Percentiles rank a stretch among this genome's conserved stretches.
Evolutionary conservation across 2,329 filamentous ascomycete genomes (phyloP).

Genomic region (Fusarium guadeloupense): DNA sequence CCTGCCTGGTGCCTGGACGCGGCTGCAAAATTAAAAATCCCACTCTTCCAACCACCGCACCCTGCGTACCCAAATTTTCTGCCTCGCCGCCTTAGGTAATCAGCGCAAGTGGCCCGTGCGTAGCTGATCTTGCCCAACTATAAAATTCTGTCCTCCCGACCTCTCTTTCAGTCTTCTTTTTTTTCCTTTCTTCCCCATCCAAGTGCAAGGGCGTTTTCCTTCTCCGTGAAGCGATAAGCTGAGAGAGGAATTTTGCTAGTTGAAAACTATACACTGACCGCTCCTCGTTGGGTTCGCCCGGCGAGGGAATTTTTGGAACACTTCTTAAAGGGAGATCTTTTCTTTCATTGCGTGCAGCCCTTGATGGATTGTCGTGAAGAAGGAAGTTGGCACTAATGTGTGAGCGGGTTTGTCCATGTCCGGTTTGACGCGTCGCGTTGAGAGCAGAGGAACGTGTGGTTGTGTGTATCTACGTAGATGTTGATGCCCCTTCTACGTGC

Average conservation of each 20-base stretch:
- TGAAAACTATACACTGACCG: conserved; percentile 83
- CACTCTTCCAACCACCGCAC: conserved; percentile 28
- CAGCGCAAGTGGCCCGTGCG: conserved; percentile 23
- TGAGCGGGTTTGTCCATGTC: too few species aligned
- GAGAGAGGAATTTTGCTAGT: conserved; percentile 90
- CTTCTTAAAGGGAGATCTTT: conserved; percentile 42
- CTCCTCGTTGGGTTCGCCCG: conserved; percentile 73
- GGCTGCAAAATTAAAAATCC: conserved; percentile 8
- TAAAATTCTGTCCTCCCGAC: conserved; percentile 46
- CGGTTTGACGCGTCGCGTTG: background rate
- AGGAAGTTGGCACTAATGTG: conserved; percentile 39
- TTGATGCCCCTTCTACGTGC: too few species aligned
- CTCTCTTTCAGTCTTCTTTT: conserved; percentile 48
- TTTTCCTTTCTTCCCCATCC: conserved; percentile 61
- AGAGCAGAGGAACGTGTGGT: background rate
- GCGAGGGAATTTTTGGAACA: conserved; percentile 77
- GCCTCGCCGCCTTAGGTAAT: conserved; percentile 37
- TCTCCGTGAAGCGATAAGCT: conserved; percentile 69
- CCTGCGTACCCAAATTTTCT: conserved; percentile 9
- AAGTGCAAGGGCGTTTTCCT: conserved; percentile 74
- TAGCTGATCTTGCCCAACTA: conserved; percentile 37
- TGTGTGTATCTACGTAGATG: background rate
- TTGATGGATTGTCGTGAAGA: conserved; percentile 52
- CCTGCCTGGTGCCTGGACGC: conserved; percentile 32
- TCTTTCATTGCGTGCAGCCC: conserved; percentile 55